A percentile compares a stretch with the other conserved stretches of the same genome.
phyloP scores from a whole-genome alignment of 331 rosid genomes.

The Rhamnella rubrinervis region DNA sequence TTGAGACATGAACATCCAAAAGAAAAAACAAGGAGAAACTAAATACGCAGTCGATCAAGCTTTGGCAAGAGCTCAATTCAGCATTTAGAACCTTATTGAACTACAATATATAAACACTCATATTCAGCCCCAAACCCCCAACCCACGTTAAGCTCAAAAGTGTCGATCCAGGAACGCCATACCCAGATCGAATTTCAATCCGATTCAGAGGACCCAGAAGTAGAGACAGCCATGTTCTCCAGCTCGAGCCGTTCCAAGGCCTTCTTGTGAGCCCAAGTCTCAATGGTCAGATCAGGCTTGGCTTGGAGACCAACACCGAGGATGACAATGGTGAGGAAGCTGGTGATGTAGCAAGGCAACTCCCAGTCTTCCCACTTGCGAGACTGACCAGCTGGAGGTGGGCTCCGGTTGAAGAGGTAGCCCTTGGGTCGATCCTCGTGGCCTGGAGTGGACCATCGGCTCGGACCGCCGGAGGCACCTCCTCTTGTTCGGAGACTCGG shows the following conservation, averaged over 20 bases:
- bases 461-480: conserved; percentile 46
- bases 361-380: conserved; percentile 86
- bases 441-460: conserved; percentile 85
- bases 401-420: conserved; percentile 70
- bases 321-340: conserved; percentile 71
- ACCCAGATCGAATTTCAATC: conserved; percentile 37
- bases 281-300: conserved; percentile 77
- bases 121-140: conserved; percentile 14
- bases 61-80: conserved; percentile 15
- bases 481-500: conserved; percentile 67
- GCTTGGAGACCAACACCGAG: conserved; percentile 82
- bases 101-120: conserved; percentile 26
- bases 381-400: conserved; percentile 56
- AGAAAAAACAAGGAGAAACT: background rate
- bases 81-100: conserved; percentile 15
- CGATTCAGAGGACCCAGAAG: conserved; percentile 42
- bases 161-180: conserved; percentile 13
- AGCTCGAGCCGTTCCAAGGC: conserved; percentile 79
- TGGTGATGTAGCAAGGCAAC: conserved; percentile 70
- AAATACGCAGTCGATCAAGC: background rate
- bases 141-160: conserved; percentile 18
- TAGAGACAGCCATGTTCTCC: conserved; percentile 38
- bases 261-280: conserved; percentile 80
- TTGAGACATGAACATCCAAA: background rate
- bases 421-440: conserved; percentile 90